Conservation (phyloP, 2,329 filamentous ascomycete species). For the Ophiostoma montium region DNA sequence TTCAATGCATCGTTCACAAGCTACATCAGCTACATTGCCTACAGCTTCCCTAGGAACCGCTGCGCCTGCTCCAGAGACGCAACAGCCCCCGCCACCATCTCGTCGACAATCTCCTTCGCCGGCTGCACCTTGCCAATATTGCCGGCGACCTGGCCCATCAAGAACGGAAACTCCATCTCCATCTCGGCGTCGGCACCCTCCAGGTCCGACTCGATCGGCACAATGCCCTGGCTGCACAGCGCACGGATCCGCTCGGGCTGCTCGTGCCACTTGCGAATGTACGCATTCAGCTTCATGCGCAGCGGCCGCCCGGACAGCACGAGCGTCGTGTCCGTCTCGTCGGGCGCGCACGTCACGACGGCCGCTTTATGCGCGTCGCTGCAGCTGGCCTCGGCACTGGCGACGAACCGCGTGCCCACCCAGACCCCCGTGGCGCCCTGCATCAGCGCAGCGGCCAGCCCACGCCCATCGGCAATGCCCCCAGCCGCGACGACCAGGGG, state of each 20-base stretch:
- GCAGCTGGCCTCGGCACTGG: constrained; percentile 66
- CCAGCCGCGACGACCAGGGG: constrained; percentile 82
- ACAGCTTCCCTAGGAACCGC: constrained; percentile 34
- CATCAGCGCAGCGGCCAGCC: constrained; percentile 70
- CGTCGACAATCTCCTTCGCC: constrained; percentile 69
- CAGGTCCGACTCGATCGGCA: constrained; percentile 71
- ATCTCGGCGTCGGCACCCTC: constrained; percentile 40
- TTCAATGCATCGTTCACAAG: neutral
- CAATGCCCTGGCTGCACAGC: constrained; percentile 61
- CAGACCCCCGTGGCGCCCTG: constrained; percentile 80
- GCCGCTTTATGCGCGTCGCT: constrained; percentile 70
- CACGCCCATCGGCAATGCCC: constrained; percentile 70
- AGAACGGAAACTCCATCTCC: constrained; percentile 71
- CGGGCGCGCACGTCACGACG: constrained; percentile 65
- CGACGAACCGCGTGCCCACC: constrained; percentile 90
- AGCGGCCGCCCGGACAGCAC: constrained; percentile 72
- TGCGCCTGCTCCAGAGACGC: constrained; percentile 49
- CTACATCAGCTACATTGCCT: neutral
- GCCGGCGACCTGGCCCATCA: constrained; percentile 91
- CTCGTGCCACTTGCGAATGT: constrained; percentile 68
- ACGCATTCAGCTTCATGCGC: constrained; percentile 69
- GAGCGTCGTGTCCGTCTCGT: constrained; percentile 69
- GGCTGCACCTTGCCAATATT: constrained; percentile 65
- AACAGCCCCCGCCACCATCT: constrained; percentile 72
- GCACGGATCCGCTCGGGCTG: constrained; percentile 59